Conservation (phyloP, 495 filamentous ascomycete species). For the Aspergillus hancockii region DNA sequence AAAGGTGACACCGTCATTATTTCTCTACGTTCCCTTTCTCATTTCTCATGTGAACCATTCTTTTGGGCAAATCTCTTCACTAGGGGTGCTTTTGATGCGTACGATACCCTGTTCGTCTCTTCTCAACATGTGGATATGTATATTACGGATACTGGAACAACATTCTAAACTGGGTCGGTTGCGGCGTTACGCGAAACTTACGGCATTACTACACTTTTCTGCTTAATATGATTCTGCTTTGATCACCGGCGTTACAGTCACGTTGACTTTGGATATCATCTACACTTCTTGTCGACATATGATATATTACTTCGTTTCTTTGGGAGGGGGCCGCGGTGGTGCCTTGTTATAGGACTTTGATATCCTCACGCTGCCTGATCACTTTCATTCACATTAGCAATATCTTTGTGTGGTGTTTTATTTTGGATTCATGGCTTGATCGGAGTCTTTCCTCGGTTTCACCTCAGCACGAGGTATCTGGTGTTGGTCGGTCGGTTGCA, state of each 20-base stretch:
- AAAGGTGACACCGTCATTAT: constrained; percentile 36
- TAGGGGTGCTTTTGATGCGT: constrained; percentile 12
- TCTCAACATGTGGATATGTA: constrained; percentile 25
- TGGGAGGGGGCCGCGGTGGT: not conserved
- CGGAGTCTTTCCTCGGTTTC: not conserved
- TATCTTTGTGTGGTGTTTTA: not conserved
- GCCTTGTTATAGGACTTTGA: not conserved
- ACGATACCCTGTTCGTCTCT: constrained; percentile 26
- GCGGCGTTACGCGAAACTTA: constrained; percentile 17
- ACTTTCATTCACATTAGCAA: not conserved
- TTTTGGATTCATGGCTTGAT: not conserved
- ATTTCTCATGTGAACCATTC: constrained; percentile 3
- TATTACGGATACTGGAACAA: constrained; percentile 24
- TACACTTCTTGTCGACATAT: not conserved
- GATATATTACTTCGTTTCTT: not conserved
- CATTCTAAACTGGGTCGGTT: constrained; percentile 20
- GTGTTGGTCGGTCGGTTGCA: not conserved
- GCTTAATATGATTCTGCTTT: constrained; percentile 9
- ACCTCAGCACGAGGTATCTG: not conserved
- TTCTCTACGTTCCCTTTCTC: not conserved
- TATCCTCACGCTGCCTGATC: not conserved
- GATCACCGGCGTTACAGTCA: not conserved
- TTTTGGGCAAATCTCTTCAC: constrained; percentile 7
- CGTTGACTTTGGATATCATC: not conserved
- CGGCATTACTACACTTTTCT: not conserved